phyloP scores from a whole-genome alignment of 2,329 filamentous ascomycete genomes.

The Epichloe aotearoae region DNA sequence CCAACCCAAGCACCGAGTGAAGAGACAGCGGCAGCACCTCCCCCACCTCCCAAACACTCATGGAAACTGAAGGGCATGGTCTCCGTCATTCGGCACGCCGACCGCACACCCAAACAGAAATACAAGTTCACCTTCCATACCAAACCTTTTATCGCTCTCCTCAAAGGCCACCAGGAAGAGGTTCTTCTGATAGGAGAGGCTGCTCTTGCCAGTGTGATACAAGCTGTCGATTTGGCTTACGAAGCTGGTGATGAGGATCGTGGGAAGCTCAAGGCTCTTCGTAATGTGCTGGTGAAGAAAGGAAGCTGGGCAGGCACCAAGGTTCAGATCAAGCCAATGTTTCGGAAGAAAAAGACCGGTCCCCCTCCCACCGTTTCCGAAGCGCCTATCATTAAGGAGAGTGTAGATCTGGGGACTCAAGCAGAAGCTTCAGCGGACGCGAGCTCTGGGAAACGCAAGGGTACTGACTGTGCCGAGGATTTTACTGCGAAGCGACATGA shows the following conservation, averaged over 20 bases:
- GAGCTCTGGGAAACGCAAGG: constrained; percentile 10
- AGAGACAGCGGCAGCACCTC: constrained; percentile 38
- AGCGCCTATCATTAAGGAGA: constrained; percentile 17
- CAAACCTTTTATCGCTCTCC: constrained; percentile 83
- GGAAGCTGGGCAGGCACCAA: constrained; percentile 92
- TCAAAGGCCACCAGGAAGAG: constrained; percentile 93
- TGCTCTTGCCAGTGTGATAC: constrained; percentile 74
- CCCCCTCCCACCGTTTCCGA: constrained; percentile 31
- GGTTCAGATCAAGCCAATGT: constrained; percentile 99
- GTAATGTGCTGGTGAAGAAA: constrained; percentile 83
- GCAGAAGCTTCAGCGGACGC: constrained; percentile 8
- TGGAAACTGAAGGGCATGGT: constrained; percentile 99
- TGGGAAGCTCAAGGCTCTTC: constrained; percentile 72
- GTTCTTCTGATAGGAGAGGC: constrained; percentile 87
- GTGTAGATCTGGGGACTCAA: constrained; percentile 10
- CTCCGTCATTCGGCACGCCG: constrained; percentile 88
- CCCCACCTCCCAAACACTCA: constrained; percentile 75
- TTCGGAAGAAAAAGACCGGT: constrained; percentile 70
- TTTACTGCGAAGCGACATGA: constrained; percentile 53
- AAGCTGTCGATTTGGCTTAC: constrained; percentile 74
- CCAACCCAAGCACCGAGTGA: constrained; percentile 15
- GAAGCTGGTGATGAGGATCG: constrained; percentile 70
- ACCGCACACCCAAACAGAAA: constrained; percentile 96
- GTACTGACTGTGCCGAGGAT: background rate
- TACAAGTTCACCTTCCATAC: constrained; percentile 99